These are phyloP conservation scores for Chlamydomonas sphaeroides DNA, from an alignment of 139 green algal genomes.

Conservation along the genomic window DNA sequence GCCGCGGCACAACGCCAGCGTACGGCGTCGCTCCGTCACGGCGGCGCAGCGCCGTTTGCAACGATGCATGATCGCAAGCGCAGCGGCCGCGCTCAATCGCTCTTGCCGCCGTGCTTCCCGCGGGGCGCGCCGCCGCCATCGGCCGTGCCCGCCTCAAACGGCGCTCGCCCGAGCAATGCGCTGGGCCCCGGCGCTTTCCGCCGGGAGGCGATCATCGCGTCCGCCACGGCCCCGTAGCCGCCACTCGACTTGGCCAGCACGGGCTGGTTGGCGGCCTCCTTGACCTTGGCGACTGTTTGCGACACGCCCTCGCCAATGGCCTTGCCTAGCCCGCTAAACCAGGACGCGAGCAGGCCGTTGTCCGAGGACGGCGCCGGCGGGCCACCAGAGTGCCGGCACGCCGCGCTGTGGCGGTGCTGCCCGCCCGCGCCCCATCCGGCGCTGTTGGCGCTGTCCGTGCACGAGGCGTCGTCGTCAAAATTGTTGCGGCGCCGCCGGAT, in stretches of 20 bases:
- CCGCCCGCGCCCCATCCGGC: not conserved
- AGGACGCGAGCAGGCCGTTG: not conserved
- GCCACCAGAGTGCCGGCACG: too few relatives aligned
- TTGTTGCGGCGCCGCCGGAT: slow-evolving; percentile 22
- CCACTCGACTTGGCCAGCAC: not conserved
- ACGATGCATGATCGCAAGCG: too few relatives aligned
- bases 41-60: too few relatives aligned
- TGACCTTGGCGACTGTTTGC: slow-evolving; percentile 26
- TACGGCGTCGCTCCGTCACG: too few relatives aligned
- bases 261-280: slow-evolving; percentile 37
- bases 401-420: too few relatives aligned
- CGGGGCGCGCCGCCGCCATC: too few relatives aligned
- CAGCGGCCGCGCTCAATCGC: not conserved
- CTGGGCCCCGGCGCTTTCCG: not conserved
- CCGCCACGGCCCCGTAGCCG: not conserved
- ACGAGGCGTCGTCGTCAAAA: not conserved
- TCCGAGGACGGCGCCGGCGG: too few relatives aligned
- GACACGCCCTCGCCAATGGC: slow-evolving; percentile 29
- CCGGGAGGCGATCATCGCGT: not conserved
- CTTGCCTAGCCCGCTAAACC: slow-evolving; percentile 28
- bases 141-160: not conserved
- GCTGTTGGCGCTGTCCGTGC: not conserved
- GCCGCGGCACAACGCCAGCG: too few relatives aligned
- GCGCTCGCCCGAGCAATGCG: slow-evolving; percentile 11
- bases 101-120: not conserved